phyloP scores from a whole-genome alignment of 805 yeast genomes.

The Candida schatavii region DNA sequence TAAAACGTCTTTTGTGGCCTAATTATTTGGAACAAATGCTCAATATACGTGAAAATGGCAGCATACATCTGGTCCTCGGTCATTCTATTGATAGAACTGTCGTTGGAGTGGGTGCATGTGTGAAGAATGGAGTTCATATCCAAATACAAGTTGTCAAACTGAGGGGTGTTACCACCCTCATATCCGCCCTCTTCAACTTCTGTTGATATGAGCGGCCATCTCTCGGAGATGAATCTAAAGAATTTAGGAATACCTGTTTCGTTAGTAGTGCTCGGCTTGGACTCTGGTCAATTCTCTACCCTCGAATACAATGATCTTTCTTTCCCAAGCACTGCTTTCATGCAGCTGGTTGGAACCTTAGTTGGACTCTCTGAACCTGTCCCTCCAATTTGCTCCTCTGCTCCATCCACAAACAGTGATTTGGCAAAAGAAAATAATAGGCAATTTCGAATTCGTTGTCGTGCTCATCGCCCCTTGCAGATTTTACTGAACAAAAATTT shows the following conservation, averaged over 20 bases:
- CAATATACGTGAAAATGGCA: slow-evolving; percentile 91
- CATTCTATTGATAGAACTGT: slow-evolving; percentile 57
- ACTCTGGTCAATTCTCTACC: no score
- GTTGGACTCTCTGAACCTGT: no score
- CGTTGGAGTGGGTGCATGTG: slow-evolving; percentile 86
- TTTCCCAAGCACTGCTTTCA: no score
- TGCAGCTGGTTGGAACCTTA: no score
- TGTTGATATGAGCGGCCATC: slow-evolving; percentile 97
- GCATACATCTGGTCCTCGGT: slow-evolving; percentile 91
- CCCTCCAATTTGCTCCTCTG: no score
- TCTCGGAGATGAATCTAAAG: slow-evolving; percentile 92
- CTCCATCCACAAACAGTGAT: no score
- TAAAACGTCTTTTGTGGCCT: slow-evolving; percentile 83
- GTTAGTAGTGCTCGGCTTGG: slow-evolving; percentile 3
- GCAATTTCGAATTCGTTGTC: no score
- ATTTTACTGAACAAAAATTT: no score
- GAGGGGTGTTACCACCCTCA: slow-evolving; percentile 80
- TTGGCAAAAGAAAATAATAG: no score
- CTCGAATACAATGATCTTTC: no score
- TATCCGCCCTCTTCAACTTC: slow-evolving; percentile 40
- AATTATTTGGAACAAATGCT: slow-evolving; percentile 84
- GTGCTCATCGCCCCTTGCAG: no score
- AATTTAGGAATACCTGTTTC: slow-evolving; percentile 87
- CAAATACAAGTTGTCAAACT: slow-evolving; percentile 88
- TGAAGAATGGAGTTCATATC: slow-evolving; percentile 98